Evolutionary conservation across 495 filamentous ascomycete species (phyloP), one percentile per base, ranked within the genome.

Genomic region (Umbilicaria muhlenbergii): DNA sequence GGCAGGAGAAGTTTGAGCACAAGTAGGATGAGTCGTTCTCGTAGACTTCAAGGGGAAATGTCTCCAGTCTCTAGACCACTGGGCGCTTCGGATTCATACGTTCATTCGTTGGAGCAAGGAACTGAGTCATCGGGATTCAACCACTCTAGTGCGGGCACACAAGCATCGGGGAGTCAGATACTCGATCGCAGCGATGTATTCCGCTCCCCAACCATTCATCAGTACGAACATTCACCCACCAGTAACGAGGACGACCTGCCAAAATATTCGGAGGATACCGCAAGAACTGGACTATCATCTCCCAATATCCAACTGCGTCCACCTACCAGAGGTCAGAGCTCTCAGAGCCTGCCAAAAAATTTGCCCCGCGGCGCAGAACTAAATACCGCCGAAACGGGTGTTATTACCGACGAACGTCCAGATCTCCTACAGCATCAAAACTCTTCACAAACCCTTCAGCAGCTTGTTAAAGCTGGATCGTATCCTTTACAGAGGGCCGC

Each of bases 401-500:
- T 32, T 41, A 34, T 35, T 34, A 2, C 35, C 6, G 34, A 48
- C 39, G 33, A 37, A 5, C 32, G 21, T 11, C 45, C 31, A 41
- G 32, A 32, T 34, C 44, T 31, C 50, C 34, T 55, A 50, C 45
- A 56, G 11, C 51, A 59, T 2, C 56, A 57, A 5, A 36, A 55
- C 12, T 68, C 70, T 3, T 66, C 76, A 8, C 75, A 74, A 11
- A 73, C 77, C 3, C 61, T 88, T 6, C 78, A 83, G 46, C 83
- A 78, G 38, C 63, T 89, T 45, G 74, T 82, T 3, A 80, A 74
- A 56, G 81, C 81, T 46, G 80, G 86, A 3, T 63, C 73, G 5
- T 89, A 83, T 57, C 88, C 89, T 5, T 64, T 95, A 16, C 86
- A 94, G 60, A 78, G 83, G 43, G 88, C 89, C 12, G 82, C 83